Conservation (phyloP, 2,329 filamentous ascomycete genomes). For the Thelonectria discophora region DNA sequence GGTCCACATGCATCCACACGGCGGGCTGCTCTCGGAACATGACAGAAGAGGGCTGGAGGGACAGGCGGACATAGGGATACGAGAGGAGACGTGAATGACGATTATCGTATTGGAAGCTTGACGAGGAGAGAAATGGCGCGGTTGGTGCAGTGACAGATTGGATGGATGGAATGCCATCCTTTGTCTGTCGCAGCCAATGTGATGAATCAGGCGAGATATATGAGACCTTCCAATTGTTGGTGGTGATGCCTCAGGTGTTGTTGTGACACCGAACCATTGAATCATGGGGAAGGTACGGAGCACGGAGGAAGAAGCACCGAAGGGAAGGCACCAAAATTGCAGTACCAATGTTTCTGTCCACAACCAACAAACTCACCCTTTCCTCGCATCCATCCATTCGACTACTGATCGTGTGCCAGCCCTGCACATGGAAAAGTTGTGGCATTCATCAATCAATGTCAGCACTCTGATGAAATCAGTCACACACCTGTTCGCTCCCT, state of each 20-base stretch:
- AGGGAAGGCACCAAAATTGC: too few species aligned
- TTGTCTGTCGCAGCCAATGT: not conserved
- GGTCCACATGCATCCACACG: constrained; percentile 12
- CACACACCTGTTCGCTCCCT: not conserved
- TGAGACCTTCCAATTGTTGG: constrained; percentile 1
- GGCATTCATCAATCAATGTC: not conserved
- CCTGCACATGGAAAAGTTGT: too few species aligned
- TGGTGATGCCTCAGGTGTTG: constrained; percentile 10
- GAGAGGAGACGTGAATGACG: constrained; percentile 13
- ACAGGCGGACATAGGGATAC: constrained; percentile 12
- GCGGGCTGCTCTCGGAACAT: constrained; percentile 2
- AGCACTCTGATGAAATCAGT: not conserved
- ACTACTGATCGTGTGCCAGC: too few species aligned
- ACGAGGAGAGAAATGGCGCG: not conserved
- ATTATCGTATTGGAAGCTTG: constrained; percentile 1
- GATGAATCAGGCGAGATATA: not conserved
- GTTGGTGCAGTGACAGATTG: constrained; percentile 8
- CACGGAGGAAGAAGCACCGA: too few species aligned
- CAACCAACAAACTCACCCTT: too few species aligned
- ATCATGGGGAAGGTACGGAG: too few species aligned
- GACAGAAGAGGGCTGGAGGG: constrained; percentile 17
- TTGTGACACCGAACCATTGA: not conserved
- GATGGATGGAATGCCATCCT: not conserved
- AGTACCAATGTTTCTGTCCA: too few species aligned
- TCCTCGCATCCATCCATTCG: too few species aligned